Conservation (phyloP, 441 rosid species). For the Melastoma candidum region DNA sequence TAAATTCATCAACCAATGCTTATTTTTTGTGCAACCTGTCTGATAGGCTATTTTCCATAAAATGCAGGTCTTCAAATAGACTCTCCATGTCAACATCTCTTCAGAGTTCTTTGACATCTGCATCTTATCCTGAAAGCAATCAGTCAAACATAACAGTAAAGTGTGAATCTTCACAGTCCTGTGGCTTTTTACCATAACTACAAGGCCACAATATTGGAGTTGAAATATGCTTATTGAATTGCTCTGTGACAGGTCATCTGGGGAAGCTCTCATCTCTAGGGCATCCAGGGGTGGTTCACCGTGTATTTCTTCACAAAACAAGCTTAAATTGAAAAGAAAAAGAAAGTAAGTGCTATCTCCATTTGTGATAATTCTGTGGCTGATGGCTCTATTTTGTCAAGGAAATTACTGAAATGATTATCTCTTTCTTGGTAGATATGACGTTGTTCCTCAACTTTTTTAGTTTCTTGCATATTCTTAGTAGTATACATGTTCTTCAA, state of each 20-base stretch:
- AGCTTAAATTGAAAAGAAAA: slow-evolving; percentile 30
- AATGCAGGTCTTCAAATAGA: slow-evolving; percentile 12
- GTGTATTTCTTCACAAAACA: slow-evolving; percentile 37
- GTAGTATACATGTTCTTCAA: no score
- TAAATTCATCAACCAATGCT: no score
- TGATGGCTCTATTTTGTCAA: neutral
- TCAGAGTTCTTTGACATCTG: slow-evolving; percentile 6
- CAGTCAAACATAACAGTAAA: slow-evolving; percentile 1
- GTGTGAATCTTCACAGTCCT: slow-evolving; percentile 10
- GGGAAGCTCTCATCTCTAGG: slow-evolving; percentile 30
- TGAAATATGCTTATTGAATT: neutral
- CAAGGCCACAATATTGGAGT: no score
- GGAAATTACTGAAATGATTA: no score
- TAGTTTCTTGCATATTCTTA: no score
- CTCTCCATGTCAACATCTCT: slow-evolving; percentile 5
- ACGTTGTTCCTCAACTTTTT: no score
- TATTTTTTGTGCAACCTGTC: no score
- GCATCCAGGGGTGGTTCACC: slow-evolving; percentile 34
- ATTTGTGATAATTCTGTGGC: slow-evolving; percentile 10
- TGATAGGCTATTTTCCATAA: no score
- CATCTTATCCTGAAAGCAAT: slow-evolving; percentile 7
- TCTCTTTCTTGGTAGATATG: no score
- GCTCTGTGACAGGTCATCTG: slow-evolving; percentile 36
- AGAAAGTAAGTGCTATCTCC: slow-evolving; percentile 39
- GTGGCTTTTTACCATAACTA: neutral